These are phyloP conservation scores for Huntiella decipiens DNA, from an alignment of 2,329 filamentous ascomycete species.

Conservation along the genomic window DNA sequence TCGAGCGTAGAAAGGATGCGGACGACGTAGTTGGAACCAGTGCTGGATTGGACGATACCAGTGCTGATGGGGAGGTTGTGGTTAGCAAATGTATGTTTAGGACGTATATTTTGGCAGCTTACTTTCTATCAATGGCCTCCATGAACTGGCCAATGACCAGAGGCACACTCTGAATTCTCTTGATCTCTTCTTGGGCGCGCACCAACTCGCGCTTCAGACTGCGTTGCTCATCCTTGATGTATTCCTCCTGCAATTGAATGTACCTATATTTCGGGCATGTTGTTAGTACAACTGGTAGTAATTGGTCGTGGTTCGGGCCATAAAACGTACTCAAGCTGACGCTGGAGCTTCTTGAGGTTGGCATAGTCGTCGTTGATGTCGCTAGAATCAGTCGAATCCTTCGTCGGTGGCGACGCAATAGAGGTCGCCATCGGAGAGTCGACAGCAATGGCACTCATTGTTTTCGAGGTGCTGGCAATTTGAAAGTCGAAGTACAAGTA, in stretches of 20 bases:
- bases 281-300: constrained; percentile 7
- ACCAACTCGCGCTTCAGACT: constrained; percentile 95
- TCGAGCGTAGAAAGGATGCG: constrained; percentile 96
- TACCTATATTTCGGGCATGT: constrained; percentile 34
- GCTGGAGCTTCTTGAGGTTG: constrained; percentile 86
- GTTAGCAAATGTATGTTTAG: constrained; percentile 12
- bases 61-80: constrained; percentile 40
- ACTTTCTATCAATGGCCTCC: constrained; percentile 99
- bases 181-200: constrained; percentile 96
- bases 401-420: neutral
- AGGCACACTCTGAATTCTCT: constrained; percentile 95
- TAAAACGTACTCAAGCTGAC: constrained; percentile 66
- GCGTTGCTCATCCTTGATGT: constrained; percentile 99
- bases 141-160: constrained; percentile 98
- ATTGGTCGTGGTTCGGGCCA: neutral
- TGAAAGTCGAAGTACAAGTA: neutral
- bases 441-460: constrained; percentile 74
- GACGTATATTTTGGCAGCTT: constrained; percentile 18
- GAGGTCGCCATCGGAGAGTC: constrained; percentile 56
- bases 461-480: constrained; percentile 13
- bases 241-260: constrained; percentile 96
- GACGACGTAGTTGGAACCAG: constrained; percentile 96
- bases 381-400: constrained; percentile 29
- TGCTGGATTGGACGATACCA: constrained; percentile 95
- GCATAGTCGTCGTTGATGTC: constrained; percentile 87